phyloP scores from a whole-genome alignment of 1,139 yeast genomes.

The Protomyces inouyei region DNA sequence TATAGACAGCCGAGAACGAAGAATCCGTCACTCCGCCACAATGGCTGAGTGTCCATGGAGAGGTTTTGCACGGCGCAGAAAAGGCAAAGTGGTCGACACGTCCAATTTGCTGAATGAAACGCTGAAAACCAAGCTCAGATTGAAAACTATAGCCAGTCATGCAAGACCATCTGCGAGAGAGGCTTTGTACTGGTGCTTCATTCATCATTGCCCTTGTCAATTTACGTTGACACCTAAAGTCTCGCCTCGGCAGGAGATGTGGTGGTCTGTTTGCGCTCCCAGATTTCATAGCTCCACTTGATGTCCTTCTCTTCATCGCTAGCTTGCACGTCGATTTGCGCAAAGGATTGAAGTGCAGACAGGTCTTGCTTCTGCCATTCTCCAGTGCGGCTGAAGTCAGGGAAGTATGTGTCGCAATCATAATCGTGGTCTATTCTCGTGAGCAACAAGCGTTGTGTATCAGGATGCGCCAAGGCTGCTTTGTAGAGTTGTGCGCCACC shows the following conservation, averaged over 20 bases:
- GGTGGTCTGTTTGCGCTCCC: slow-evolving; percentile 11
- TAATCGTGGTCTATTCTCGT: slow-evolving; percentile 56
- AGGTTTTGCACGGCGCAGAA: too few relatives aligned
- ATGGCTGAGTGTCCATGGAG: too few relatives aligned
- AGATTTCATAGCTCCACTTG: slow-evolving; percentile 15
- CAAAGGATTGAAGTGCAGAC: slow-evolving; percentile 1
- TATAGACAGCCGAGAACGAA: too few relatives aligned
- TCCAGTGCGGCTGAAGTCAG: slow-evolving; percentile 32
- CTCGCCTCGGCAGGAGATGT: neutral
- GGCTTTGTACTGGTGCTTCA: neutral
- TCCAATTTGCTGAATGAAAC: neutral
- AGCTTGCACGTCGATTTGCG: neutral
- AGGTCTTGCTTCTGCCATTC: neutral
- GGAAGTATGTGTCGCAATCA: slow-evolving; percentile 60
- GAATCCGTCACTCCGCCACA: too few relatives aligned
- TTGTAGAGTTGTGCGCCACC: slow-evolving; percentile 91
- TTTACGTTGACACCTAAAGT: neutral
- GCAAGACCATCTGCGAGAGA: neutral
- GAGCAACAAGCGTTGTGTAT: slow-evolving; percentile 58
- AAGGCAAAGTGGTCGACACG: too few relatives aligned
- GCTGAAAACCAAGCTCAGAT: neutral
- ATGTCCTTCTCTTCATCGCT: slow-evolving; percentile 6
- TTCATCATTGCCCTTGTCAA: neutral
- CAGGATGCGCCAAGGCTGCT: slow-evolving; percentile 46
- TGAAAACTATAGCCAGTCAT: neutral